Percentiles rank a stretch among this genome's conserved stretches.
Evolutionary conservation across 805 yeast genomes (phyloP).

Genomic region (Saccharomyces cerevisiae): DNA sequence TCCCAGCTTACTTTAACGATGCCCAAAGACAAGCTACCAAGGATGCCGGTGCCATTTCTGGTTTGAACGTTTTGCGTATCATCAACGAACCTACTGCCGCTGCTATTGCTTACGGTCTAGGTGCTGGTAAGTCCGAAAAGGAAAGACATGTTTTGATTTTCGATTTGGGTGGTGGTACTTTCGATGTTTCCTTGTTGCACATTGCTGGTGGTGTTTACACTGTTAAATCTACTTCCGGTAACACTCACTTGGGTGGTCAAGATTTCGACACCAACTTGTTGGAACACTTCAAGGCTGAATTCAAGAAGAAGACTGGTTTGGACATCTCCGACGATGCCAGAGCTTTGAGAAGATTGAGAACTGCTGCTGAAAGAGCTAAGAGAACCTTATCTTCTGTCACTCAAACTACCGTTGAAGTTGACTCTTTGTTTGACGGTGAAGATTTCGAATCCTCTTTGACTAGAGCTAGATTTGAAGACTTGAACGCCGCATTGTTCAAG

Average conservation of each 20-base stretch:
- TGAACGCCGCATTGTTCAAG: slow-evolving; percentile 88
- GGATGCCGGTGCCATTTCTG: slow-evolving; percentile 76
- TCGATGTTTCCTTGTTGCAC: slow-evolving; percentile 87
- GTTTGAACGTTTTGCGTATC: slow-evolving; percentile 69
- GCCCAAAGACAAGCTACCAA: slow-evolving; percentile 77
- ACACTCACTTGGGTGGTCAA: slow-evolving; percentile 99
- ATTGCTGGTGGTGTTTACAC: slow-evolving; percentile 95
- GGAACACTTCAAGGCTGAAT: slow-evolving; percentile 86
- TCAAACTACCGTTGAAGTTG: slow-evolving; percentile 93
- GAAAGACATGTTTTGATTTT: slow-evolving; percentile 86
- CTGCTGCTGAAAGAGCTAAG: slow-evolving; percentile 99
- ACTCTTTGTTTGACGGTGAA: slow-evolving; percentile 90
- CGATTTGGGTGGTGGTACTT: slow-evolving; percentile 98
- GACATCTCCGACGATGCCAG: slow-evolving; percentile 88
- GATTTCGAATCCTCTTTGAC: slow-evolving; percentile 90
- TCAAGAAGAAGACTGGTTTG: slow-evolving; percentile 89
- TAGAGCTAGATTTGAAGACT: slow-evolving; percentile 97
- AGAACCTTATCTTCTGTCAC: slow-evolving; percentile 94
- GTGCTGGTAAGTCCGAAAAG: slow-evolving; percentile 70
- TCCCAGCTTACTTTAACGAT: slow-evolving; percentile 75
- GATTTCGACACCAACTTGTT: slow-evolving; percentile 95
- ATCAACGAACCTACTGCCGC: slow-evolving; percentile 89
- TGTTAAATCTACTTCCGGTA: slow-evolving; percentile 98
- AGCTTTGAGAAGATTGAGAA: slow-evolving; percentile 96
- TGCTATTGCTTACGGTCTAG: slow-evolving; percentile 97